These are phyloP conservation scores for Emmonsiellopsis sp. DNA, from an alignment of 2,329 filamentous ascomycete genomes.

Conservation along the genomic window DNA sequence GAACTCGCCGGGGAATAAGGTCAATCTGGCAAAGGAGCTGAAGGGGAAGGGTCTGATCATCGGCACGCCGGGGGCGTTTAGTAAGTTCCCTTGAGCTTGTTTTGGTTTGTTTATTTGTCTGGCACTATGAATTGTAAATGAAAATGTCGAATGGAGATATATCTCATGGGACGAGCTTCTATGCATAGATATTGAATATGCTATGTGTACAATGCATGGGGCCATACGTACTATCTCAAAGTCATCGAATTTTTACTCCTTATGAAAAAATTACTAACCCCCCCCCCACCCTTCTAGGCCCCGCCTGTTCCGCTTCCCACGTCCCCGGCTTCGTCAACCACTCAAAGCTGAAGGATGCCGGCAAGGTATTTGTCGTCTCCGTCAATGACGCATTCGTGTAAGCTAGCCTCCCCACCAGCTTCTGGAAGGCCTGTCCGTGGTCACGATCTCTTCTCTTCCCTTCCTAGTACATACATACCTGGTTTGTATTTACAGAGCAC, in stretches of 20 bases:
- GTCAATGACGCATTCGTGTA: constrained; percentile 96
- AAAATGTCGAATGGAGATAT: too few species aligned
- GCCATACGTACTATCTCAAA: not conserved
- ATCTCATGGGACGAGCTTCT: too few species aligned
- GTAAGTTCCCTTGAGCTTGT: constrained; percentile 26
- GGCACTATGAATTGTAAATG: not conserved
- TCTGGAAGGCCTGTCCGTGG: not conserved
- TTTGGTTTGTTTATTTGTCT: not conserved
- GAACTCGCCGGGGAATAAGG: constrained; percentile 80
- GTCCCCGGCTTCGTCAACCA: constrained; percentile 81
- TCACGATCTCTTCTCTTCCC: not conserved
- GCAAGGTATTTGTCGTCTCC: constrained; percentile 77
- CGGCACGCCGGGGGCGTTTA: constrained; percentile 73
- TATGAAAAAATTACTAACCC: not conserved
- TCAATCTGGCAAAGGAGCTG: constrained; percentile 75
- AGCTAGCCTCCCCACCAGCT: constrained; percentile 25
- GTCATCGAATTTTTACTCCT: not conserved
- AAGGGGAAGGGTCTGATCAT: constrained; percentile 70
- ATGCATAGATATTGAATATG: too few species aligned
- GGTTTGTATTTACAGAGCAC: not conserved
- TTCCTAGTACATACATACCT: not conserved
- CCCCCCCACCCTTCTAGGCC: constrained; percentile 29
- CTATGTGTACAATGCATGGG: too few species aligned
- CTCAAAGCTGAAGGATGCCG: constrained; percentile 66
- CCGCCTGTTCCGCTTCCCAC: constrained; percentile 59